Conservation (phyloP, 2,329 filamentous ascomycete species). For the Aschersonia sp. region DNA sequence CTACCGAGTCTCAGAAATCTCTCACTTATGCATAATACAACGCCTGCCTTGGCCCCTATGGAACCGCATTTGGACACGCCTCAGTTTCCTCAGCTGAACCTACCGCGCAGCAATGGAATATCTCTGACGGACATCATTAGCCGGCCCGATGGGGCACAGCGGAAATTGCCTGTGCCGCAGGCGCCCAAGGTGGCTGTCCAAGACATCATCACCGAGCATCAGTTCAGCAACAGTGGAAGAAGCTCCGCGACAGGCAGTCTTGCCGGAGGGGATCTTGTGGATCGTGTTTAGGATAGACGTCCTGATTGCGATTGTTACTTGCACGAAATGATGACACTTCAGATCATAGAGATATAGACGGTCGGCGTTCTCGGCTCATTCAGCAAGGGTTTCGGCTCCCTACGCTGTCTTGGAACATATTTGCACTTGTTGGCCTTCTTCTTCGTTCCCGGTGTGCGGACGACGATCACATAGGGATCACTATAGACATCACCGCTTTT, state of each 20-base stretch:
- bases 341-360: slow-evolving; percentile 25
- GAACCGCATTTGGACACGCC: slow-evolving; percentile 37
- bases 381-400: slow-evolving; percentile 4
- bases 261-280: slow-evolving; percentile 55
- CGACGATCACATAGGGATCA: too few relatives aligned
- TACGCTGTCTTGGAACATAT: background rate
- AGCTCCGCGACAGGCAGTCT: slow-evolving; percentile 69
- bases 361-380: slow-evolving; percentile 20
- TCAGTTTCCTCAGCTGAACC: slow-evolving; percentile 27
- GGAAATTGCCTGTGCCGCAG: slow-evolving; percentile 83
- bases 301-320: slow-evolving; percentile 10
- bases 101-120: slow-evolving; percentile 47
- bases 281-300: slow-evolving; percentile 27
- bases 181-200: slow-evolving; percentile 81
- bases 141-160: slow-evolving; percentile 69
- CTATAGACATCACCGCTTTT: background rate
- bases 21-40: slow-evolving; percentile 35
- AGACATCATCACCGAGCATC: slow-evolving; percentile 59
- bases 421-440: background rate
- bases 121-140: slow-evolving; percentile 89
- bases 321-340: slow-evolving; percentile 22
- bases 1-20: slow-evolving; percentile 69
- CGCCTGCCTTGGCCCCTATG: slow-evolving; percentile 42
- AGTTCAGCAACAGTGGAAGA: slow-evolving; percentile 57
- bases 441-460: too few relatives aligned